Evolutionary conservation across 257 asterid species (phyloP), one percentile per base, ranked within the genome.

Genomic region (Coffea eugenioides): DNA sequence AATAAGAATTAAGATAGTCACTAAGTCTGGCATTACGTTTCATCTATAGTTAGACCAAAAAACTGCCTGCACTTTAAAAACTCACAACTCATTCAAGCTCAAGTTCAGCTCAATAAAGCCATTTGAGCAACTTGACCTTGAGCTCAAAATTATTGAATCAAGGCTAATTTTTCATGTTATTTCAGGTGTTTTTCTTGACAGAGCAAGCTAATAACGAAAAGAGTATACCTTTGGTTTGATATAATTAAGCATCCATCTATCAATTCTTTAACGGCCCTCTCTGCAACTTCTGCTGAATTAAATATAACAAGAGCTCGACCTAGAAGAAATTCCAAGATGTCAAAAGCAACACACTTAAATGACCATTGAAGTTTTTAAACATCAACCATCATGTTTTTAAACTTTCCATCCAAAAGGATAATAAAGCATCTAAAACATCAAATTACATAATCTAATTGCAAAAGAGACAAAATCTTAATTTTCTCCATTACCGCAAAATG

Each of bases 271-370:
- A 88, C 48, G 51, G 91, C 90, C 82, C 80, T 84, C 69, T 87
- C 84, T 23, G 90, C 94, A 59, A 83, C 94, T 75, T 87, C 96
- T 78, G 86, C 90, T 76, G 97, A 64, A 83, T 75, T 87, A 78
- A 95, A 82, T 48, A 89, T 86, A 75, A 82, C 90, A 49, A 95
- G 80, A 74, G 99, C 99, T 89, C 87, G 92, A 83, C 99, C 99
- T 95, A 85, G 74, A 82, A 82, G 79, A 59, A 78, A 69, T 74
- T 72, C 9, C 65, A 43, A 20, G 31, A n/a, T 73, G 70, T 66
- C 34, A 49, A 43, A 75, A 74, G 45, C 31, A 25, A 41, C 27
- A 20, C 23, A 31, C 2, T 0, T 31, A 7, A 51, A 4, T 34
- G 39, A 67, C n/a, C 67, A 34, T 1, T 3, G 13, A n/a, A 23